Evolutionary conservation across 352 stramenopile genomes (phyloP).

Genomic region (Vaucheria bursata): DNA sequence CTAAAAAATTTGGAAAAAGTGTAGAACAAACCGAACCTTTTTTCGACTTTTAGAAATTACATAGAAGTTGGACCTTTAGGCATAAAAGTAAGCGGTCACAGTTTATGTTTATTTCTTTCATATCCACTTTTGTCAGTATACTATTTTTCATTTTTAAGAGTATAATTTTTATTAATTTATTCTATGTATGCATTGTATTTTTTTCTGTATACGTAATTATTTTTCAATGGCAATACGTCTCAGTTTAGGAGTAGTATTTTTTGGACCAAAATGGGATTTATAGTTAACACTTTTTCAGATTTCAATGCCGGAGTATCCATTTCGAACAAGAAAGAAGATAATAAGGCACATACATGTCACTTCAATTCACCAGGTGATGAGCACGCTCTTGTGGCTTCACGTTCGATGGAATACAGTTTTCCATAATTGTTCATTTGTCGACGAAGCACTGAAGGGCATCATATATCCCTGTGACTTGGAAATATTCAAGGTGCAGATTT

Average conservation of each 20-base stretch:
- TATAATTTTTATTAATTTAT: background rate
- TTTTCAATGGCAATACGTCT: background rate
- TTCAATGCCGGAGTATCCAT: constrained; percentile 61
- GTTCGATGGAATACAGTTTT: constrained; percentile 78
- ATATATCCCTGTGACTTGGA: constrained; percentile 68
- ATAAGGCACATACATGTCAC: constrained; percentile 50
- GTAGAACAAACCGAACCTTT: no score
- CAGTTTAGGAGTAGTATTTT: background rate
- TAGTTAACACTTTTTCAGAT: background rate
- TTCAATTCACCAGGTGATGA: constrained; percentile 53
- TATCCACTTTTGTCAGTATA: background rate
- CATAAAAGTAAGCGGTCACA: no score
- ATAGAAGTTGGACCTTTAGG: no score
- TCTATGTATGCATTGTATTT: background rate
- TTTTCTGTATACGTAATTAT: background rate
- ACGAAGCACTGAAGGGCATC: constrained; percentile 44
- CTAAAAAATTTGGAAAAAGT: no score
- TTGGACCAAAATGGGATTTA: background rate
- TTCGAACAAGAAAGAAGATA: constrained; percentile 54
- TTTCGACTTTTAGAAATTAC: no score
- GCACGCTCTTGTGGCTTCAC: constrained; percentile 72
- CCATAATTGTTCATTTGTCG: constrained; percentile 56
- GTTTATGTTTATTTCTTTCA: no score
- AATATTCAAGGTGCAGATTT: constrained; percentile 60
- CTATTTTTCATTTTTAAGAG: background rate